Percentiles rank a stretch among this genome's conserved stretches.
Evolutionary conservation across 2,329 filamentous ascomycete genomes (phyloP).

Genomic region (Cladophialophora immunda): DNA sequence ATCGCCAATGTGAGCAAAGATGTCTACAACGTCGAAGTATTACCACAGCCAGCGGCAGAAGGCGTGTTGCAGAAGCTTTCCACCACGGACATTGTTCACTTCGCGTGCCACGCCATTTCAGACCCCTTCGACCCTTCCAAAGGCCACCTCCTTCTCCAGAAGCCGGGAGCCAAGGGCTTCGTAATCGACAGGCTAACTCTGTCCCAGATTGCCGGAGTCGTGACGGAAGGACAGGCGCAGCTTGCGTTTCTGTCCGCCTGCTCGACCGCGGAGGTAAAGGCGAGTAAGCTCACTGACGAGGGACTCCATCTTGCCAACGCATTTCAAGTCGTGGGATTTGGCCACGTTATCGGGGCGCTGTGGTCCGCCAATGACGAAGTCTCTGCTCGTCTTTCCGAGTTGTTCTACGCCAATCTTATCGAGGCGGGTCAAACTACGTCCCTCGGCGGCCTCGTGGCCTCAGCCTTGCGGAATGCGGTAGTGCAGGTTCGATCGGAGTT

Average conservation of each 20-base stretch:
- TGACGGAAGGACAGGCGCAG: background rate
- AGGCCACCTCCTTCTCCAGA: background rate
- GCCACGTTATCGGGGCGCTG: background rate
- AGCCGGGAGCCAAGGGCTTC: background rate
- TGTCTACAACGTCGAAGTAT: background rate
- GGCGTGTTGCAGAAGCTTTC: background rate
- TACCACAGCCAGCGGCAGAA: background rate
- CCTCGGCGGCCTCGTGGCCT: too few species aligned
- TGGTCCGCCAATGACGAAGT: background rate
- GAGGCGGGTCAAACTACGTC: too few species aligned
- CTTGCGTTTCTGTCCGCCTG: background rate
- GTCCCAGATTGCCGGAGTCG: background rate
- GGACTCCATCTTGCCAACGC: background rate
- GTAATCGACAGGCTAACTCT: background rate
- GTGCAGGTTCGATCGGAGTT: too few species aligned
- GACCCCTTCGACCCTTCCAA: background rate
- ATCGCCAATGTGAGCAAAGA: background rate
- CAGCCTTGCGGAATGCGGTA: too few species aligned
- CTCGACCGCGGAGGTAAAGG: background rate
- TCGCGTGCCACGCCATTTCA: background rate
- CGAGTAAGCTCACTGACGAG: background rate
- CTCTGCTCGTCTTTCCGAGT: too few species aligned
- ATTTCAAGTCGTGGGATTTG: background rate
- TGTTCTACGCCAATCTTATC: too few species aligned
- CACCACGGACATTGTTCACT: background rate